Conservation (phyloP, 257 asterid genomes). For the Fraxinus cuspidata region DNA sequence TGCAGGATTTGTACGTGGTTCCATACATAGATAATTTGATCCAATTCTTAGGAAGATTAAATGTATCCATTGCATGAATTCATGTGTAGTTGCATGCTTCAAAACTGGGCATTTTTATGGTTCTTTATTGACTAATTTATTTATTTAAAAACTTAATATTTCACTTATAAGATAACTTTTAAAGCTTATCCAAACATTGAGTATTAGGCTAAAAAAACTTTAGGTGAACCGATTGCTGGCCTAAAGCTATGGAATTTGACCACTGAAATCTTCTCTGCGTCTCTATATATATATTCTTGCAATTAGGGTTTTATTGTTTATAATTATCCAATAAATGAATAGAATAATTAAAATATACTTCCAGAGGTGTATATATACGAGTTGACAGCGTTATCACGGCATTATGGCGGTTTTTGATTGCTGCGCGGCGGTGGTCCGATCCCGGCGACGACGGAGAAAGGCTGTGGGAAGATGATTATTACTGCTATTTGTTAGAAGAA, state of each 20-base stretch:
- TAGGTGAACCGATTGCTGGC: not conserved
- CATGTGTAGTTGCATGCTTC: too few species aligned
- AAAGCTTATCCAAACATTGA: not conserved
- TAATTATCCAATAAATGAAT: not conserved
- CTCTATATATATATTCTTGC: not conserved
- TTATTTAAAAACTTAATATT: too few species aligned
- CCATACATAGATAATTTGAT: not conserved
- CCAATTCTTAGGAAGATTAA: too few species aligned
- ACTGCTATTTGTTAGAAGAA: too few species aligned
- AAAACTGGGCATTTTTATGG: too few species aligned
- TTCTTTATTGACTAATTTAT: too few species aligned
- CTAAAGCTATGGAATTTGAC: not conserved
- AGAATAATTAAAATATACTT: too few species aligned
- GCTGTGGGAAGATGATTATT: not conserved
- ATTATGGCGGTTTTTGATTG: not conserved
- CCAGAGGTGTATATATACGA: too few species aligned
- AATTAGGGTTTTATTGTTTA: too few species aligned
- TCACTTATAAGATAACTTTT: not conserved
- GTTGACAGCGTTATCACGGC: not conserved
- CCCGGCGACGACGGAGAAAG: not conserved
- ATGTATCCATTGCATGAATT: too few species aligned
- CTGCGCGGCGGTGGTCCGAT: not conserved
- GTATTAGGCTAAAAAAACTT: not conserved
- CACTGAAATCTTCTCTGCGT: not conserved
- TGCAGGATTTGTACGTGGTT: constrained; percentile 24